Base-by-base conservation (phyloP, 1,284 basidiomycete genomes). In the Dichomitus squalens region DNA sequence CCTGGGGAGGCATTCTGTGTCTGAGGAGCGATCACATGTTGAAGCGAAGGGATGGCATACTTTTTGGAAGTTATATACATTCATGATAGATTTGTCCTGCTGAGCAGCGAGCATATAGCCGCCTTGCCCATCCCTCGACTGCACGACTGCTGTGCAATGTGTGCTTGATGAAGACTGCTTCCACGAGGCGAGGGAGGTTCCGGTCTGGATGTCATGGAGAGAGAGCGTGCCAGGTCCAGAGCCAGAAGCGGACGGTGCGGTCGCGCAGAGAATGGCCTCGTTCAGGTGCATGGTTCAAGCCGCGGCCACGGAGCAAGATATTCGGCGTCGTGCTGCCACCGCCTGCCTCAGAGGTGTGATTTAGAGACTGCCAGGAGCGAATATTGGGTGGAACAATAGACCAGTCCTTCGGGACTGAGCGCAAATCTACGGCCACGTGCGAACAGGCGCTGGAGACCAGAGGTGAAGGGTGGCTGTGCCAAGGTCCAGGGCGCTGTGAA, bases 1-100 rank as follows among this genome's bases (percentile, higher is more conserved):
- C 94, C 94, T 53, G 40, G n/a, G 4, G 34, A 33, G 4, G 18
- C 4, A 21, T 47, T 14, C n/a, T 3, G 16, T 16, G 8, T 29
- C 11, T 14, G 23, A 3, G 6, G 25, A 3, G 11, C 14, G 4
- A 16, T 3, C 23, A 25, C 7, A 18, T n/a, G n/a, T n/a, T 29
- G 18, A 29, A 4, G 33, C 27, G 47, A 21, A 18, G 23, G 23
- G 43, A 43, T 21, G 29, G 59, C 72, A 48, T 59, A 86, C 91
- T 75, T 91, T 93, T 80, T 95, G 93, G 69, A 91, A 95, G 64
- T 82, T 85, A 65, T 92, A 94, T 31, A 92, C 84, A 64, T 92
- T 87, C 64, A 95, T 67, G 46, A 93, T 82, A 0, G 90, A 84
- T 71, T 93, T 95, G 68, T 93, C 90, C 43, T 83, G 79, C 68